Base-by-base conservation (phyloP, 306 rosid species). In the Vigna radiata region DNA sequence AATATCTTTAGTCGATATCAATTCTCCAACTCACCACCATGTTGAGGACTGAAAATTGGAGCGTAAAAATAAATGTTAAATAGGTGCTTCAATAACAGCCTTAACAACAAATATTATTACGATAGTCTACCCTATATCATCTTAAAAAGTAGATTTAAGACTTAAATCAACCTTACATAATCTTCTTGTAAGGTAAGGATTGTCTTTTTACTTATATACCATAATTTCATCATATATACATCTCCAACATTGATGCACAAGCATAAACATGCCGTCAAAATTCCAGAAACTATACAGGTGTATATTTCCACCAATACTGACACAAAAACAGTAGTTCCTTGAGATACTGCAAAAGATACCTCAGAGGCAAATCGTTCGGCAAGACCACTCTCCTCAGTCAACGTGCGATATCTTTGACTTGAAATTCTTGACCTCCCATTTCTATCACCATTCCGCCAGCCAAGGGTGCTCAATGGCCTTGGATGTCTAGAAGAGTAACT, bases 401-500 rank as follows among this genome's bases (percentile, higher is more conserved):
- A 72, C 11, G 88, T 36, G 37, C 88, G 80, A 79, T 89, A 84
- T 79, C 93, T 86, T 36, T 85, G 88, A 23, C 78, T 65, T 17
- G 88, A 85, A 76, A 89, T 79, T 87, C 97, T 89, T 43, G 92
- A 82, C 82, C 96, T 87, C 78, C 96, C 90, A 61, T 75, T 84
- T 80, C 96, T 79, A 17, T 90, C 97, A 63, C 85, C 78, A 33
- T 83, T 83, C 56, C 87, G 86, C 94, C 94, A 88, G 60, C 90
- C 89, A 52, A 54, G 43, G 19, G 76, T 53, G 73, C 85, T 60
- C 78, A 80, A 70, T 18, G 92, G 83, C 83, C 96, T 82, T 61
- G 88, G 86, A 80, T 87, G 88, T 82, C 97, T 86, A 23, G 87
- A 70, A 44, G 89, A 8, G 82, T 87, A 86, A 86, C 83, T 81